Percentiles rank a stretch among this genome's conserved stretches.
phyloP scores from a whole-genome alignment of 1,139 yeast species.

The Geotrichum carabidarum region DNA sequence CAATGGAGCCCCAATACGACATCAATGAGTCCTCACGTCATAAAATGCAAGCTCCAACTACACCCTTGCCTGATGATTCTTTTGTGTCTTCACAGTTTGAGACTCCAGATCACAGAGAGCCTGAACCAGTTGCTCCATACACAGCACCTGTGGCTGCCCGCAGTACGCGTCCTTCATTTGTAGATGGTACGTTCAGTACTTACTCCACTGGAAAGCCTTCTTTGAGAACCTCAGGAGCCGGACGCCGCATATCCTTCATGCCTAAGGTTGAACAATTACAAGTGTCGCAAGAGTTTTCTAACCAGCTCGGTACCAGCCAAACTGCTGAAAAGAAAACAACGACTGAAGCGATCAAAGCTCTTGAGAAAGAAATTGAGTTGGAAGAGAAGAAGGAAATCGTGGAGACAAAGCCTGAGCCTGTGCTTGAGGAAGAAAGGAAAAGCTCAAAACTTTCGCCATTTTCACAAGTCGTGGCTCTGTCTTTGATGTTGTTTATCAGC shows the following conservation, averaged over 20 bases:
- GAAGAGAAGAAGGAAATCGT: slow-evolving; percentile 2
- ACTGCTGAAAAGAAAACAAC: not conserved
- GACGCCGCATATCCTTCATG: slow-evolving; percentile 30
- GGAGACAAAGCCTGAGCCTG: slow-evolving; percentile 16
- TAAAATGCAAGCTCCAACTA: not conserved
- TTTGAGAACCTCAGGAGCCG: slow-evolving; percentile 13
- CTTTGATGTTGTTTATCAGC: slow-evolving; percentile 19
- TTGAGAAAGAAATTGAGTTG: slow-evolving; percentile 9
- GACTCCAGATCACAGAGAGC: slow-evolving; percentile 23
- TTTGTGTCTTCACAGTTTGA: not conserved
- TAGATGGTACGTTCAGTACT: slow-evolving; percentile 9
- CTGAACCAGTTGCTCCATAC: slow-evolving; percentile 16
- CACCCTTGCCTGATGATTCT: slow-evolving; percentile 6
- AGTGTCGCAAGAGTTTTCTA: slow-evolving; percentile 26
- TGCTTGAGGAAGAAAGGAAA: not conserved
- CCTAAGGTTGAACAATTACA: slow-evolving; percentile 27
- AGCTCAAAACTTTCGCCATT: not conserved
- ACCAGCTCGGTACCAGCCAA: slow-evolving; percentile 15
- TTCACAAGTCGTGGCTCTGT: slow-evolving; percentile 13
- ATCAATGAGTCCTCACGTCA: not conserved
- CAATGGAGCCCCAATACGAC: not conserved
- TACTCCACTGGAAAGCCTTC: slow-evolving; percentile 20
- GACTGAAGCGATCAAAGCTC: slow-evolving; percentile 15
- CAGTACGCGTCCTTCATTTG: slow-evolving; percentile 14
- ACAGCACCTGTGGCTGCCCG: slow-evolving; percentile 10